Base-by-base conservation (phyloP, 1,284 basidiomycete species). In the Takashimella koratensis region DNA sequence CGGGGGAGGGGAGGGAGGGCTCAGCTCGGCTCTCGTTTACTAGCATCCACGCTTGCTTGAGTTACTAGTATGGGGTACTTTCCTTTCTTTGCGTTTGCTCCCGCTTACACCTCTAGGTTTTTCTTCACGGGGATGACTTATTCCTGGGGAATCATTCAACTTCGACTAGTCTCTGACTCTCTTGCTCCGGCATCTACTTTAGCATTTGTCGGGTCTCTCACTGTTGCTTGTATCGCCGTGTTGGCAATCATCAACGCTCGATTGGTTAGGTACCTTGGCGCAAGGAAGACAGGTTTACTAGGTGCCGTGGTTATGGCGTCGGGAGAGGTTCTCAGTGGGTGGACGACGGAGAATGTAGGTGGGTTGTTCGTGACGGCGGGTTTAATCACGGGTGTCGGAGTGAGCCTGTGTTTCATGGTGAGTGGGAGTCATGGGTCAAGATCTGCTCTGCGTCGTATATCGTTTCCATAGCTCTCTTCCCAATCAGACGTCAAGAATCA, bases 81-180 rank as follows among this genome's bases (percentile, higher is more conserved):
- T 10, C n/a, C 36, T 39, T 10, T 39, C 36, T 39, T n/a, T 39
- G 10, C 36, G n/a, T n/a, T n/a, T n/a, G n/a, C n/a, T n/a, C n/a
- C n/a, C n/a, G n/a, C n/a, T n/a, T n/a, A n/a, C n/a, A n/a, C n/a
- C n/a, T n/a, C n/a, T n/a, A n/a, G n/a, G 16, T 55, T 59, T 50
- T 60, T 50, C 49, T 67, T 59, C 58, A 59, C 63, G 30, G 73
- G 71, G 12, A 54, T 63, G 11, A 64, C 65, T 12, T 73, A 75
- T 52, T 63, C 59, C n/a, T 74, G 65, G 51, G 72, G 73, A 5
- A 59, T 75, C 27, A 57, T 75, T 2, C 68, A 72, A 45, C 56
- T 64, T 23, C 49, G 54, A 3, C 64, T 75, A 5, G 65, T 71
- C 11, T 51, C 59, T 2, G 60, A 56, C 3, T 55, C 64, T 11